Percentiles rank a stretch among this genome's conserved stretches.
Evolutionary conservation across 768 basidiomycete species (phyloP).

Genomic region (Pholiota molesta): DNA sequence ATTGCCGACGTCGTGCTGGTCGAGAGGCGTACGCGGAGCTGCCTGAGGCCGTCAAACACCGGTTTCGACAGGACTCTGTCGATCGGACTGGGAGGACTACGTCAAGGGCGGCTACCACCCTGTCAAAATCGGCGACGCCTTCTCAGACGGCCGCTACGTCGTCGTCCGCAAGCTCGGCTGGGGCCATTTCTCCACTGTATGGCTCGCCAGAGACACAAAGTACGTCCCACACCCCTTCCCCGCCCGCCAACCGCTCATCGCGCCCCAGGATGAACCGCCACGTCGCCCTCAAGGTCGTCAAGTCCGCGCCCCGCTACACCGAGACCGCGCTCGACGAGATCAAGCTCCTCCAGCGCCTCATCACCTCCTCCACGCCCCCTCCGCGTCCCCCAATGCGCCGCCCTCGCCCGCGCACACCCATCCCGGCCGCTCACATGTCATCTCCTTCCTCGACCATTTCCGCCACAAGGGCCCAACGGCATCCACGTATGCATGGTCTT

Average conservation of each 20-base stretch:
- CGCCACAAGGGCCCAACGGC: conserved; percentile 94
- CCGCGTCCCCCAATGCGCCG: conserved; percentile 50
- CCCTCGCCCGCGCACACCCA: conserved; percentile 70
- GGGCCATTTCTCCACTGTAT: conserved; percentile 95
- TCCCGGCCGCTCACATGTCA: conserved; percentile 91
- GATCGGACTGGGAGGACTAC: conserved; percentile 80
- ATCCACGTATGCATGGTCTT: conserved; percentile 99
- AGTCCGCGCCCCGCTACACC: conserved; percentile 95
- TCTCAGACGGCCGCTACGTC: conserved; percentile 84
- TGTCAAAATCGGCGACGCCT: conserved; percentile 90
- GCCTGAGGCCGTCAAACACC: conserved; percentile 13
- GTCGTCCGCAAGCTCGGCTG: conserved; percentile 95
- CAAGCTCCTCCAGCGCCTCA: conserved; percentile 94
- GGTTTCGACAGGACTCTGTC: conserved; percentile 17
- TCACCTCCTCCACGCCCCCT: conserved; percentile 75
- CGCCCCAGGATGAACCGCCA: conserved; percentile 82
- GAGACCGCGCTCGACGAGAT: conserved; percentile 99
- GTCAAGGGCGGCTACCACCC: conserved; percentile 85
- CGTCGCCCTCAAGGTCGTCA: conserved; percentile 99
- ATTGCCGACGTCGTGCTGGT: conserved; percentile 12
- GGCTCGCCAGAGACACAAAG: conserved; percentile 86
- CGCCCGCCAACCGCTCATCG: not conserved
- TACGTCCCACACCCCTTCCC: conserved; percentile 37
- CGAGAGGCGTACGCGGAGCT: conserved; percentile 16
- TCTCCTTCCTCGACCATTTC: conserved; percentile 97